Evolutionary conservation across 495 filamentous ascomycete species (phyloP).

Genomic region (Penicillium crystallinum): DNA sequence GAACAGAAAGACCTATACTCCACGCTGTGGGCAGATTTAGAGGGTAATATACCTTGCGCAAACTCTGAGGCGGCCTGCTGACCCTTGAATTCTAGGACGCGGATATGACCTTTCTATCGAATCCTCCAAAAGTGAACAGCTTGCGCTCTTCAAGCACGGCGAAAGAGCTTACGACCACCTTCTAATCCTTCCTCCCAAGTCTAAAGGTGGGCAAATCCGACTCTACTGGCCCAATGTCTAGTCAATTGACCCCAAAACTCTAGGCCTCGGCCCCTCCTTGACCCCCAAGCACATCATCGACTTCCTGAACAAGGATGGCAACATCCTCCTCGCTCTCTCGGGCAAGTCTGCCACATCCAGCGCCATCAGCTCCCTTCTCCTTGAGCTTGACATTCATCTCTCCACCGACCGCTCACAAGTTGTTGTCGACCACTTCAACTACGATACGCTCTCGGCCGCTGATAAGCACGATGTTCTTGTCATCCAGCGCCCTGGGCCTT

Average conservation of each 20-base stretch:
- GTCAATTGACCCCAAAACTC: slow-evolving; percentile 26
- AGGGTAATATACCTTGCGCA: slow-evolving; percentile 50
- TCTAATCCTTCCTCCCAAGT: slow-evolving; percentile 77
- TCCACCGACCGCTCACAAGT: slow-evolving; percentile 76
- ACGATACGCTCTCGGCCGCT: slow-evolving; percentile 67
- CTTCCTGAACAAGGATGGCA: slow-evolving; percentile 86
- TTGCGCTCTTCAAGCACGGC: slow-evolving; percentile 81
- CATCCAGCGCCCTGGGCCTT: slow-evolving; percentile 55
- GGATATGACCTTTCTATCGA: slow-evolving; percentile 77
- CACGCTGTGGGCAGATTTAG: slow-evolving; percentile 73
- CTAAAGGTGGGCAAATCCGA: slow-evolving; percentile 63
- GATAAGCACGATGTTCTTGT: slow-evolving; percentile 89
- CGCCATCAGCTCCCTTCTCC: slow-evolving; percentile 74
- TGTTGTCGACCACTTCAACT: slow-evolving; percentile 93
- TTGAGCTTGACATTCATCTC: slow-evolving; percentile 87
- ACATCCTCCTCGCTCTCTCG: slow-evolving; percentile 85
- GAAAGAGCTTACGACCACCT: slow-evolving; percentile 88
- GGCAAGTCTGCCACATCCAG: slow-evolving; percentile 66
- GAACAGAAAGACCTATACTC: slow-evolving; percentile 75
- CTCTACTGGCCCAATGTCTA: background rate
- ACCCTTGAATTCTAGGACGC: slow-evolving; percentile 51
- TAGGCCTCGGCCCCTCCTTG: slow-evolving; percentile 83
- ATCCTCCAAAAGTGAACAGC: slow-evolving; percentile 77
- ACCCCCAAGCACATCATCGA: slow-evolving; percentile 83
- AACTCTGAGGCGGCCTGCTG: slow-evolving; percentile 1